Conservation (phyloP, 148 eudicot genomes). For the Rhododendron molle region DNA sequence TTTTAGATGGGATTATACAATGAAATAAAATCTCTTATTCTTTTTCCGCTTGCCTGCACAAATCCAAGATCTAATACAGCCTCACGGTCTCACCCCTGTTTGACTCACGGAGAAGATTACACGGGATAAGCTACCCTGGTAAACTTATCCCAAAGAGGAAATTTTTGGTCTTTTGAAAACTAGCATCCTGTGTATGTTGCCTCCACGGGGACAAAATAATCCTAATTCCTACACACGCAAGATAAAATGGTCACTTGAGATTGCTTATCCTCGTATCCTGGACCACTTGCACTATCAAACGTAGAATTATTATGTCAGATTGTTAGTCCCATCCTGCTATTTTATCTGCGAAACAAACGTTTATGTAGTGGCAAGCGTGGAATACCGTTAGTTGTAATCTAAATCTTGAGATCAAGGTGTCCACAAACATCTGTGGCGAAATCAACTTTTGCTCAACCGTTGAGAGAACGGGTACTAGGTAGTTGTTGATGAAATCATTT, state of each 20-base stretch:
- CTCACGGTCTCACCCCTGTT: background rate
- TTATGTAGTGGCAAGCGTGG: background rate
- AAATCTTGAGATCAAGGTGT: constrained; percentile 48
- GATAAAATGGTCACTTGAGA: background rate
- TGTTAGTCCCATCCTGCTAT: background rate
- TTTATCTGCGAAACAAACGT: background rate
- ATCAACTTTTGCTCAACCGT: constrained; percentile 35
- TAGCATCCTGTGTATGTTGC: background rate
- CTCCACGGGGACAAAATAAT: background rate
- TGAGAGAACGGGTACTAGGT: constrained; percentile 62
- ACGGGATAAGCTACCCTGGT: background rate
- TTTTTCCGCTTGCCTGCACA: background rate
- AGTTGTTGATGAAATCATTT: constrained; percentile 90
- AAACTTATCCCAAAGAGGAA: background rate
- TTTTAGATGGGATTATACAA: background rate
- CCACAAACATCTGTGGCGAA: constrained; percentile 54
- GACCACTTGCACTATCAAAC: background rate
- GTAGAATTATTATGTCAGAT: background rate
- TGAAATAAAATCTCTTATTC: background rate
- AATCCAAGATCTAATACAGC: background rate
- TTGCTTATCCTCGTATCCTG: background rate
- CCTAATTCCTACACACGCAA: background rate
- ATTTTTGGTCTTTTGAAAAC: background rate
- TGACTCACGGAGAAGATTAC: background rate
- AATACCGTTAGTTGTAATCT: constrained; percentile 70